phyloP scores from a whole-genome alignment of 805 yeast genomes.

The Diddensiella santjacobensis region DNA sequence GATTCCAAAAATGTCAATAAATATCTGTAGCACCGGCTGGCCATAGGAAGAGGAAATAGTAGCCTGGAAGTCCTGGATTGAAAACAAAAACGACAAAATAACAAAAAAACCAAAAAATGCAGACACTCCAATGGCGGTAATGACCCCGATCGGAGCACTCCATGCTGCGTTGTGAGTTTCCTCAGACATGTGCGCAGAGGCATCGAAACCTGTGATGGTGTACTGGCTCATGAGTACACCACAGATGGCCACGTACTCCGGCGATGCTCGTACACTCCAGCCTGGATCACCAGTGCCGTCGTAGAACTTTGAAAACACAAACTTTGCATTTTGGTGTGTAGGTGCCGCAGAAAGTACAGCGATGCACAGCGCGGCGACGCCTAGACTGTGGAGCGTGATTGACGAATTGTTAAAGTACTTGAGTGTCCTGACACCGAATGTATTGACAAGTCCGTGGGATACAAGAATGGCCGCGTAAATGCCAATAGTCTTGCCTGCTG shows the following conservation, averaged over 20 bases:
- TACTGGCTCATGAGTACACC: constrained; percentile 37
- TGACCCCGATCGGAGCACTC: constrained; percentile 64
- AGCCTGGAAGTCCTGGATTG: constrained; percentile 40
- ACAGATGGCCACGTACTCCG: constrained; percentile 22
- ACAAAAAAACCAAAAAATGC: constrained; percentile 57
- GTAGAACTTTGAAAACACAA: constrained; percentile 19
- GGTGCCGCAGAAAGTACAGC: constrained; percentile 24
- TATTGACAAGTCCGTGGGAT: constrained; percentile 50
- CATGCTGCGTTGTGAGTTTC: constrained; percentile 61
- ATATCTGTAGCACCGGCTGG: constrained; percentile 43
- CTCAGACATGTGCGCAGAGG: constrained; percentile 70
- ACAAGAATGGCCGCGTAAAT: constrained; percentile 60
- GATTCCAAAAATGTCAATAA: constrained; percentile 35
- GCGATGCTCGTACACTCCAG: constrained; percentile 23
- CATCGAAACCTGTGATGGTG: constrained; percentile 75
- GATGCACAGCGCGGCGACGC: constrained; percentile 44
- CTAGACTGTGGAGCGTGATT: constrained; percentile 49
- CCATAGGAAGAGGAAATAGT: constrained; percentile 39
- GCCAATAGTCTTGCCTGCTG: constrained; percentile 19
- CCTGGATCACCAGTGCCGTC: constrained; percentile 42
- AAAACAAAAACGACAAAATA: constrained; percentile 50
- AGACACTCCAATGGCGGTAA: constrained; percentile 54
- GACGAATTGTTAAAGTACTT: constrained; percentile 60
- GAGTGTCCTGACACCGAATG: constrained; percentile 53
- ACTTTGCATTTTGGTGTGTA: constrained; percentile 34